These are phyloP conservation scores for Psidium friedrichsthalianum DNA, from an alignment of 345 rosid species.

Conservation along the genomic window DNA sequence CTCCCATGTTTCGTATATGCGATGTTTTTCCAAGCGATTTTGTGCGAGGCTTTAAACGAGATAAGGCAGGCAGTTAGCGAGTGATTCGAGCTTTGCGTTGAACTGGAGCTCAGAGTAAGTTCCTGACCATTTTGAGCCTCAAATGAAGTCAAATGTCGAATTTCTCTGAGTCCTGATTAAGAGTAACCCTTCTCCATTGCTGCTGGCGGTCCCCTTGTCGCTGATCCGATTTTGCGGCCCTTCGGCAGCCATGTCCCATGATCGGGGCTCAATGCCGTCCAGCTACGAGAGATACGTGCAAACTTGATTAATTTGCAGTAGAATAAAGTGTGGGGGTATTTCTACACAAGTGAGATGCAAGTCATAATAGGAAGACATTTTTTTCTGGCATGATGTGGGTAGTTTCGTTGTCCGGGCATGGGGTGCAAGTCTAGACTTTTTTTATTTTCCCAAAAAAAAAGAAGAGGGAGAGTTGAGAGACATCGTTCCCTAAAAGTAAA, in stretches of 20 bases:
- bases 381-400: background rate
- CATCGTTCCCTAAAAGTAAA: background rate
- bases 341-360: too few species aligned
- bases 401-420: background rate
- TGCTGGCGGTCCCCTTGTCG: background rate
- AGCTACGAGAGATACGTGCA: background rate
- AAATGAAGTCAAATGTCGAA: background rate
- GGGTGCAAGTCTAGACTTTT: accelerated
- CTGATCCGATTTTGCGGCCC: background rate
- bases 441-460: background rate
- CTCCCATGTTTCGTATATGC: background rate
- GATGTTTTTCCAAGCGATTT: background rate
- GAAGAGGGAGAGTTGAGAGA: background rate
- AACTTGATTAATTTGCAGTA: background rate
- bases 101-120: background rate
- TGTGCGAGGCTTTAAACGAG: background rate
- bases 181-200: background rate
- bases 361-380: too few species aligned
- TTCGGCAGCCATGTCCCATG: background rate
- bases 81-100: background rate
- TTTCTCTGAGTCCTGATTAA: background rate
- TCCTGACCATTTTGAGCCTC: background rate
- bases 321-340: too few species aligned
- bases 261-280: background rate
- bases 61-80: background rate